These are phyloP conservation scores for Patellifolia procumbens DNA, from an alignment of 179 eudicot genomes.

Conservation along the genomic window DNA sequence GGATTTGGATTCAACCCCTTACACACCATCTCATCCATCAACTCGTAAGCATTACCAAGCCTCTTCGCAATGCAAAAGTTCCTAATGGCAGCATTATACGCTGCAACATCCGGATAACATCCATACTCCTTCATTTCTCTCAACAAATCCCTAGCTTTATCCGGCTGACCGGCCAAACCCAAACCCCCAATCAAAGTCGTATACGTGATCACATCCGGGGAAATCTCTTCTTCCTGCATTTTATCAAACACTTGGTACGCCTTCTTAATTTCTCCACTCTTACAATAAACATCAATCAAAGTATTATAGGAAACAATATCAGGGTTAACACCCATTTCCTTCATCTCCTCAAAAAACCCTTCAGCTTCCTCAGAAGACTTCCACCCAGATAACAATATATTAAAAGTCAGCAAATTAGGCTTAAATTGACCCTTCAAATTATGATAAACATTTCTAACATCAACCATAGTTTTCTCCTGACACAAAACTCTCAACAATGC, in stretches of 20 bases:
- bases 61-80: slow-evolving; percentile 86
- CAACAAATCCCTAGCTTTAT: slow-evolving; percentile 71
- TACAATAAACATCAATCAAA: slow-evolving; percentile 81
- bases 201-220: slow-evolving; percentile 74
- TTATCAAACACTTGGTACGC: slow-evolving; percentile 55
- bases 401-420: slow-evolving; percentile 72
- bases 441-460: slow-evolving; percentile 82
- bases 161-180: slow-evolving; percentile 84
- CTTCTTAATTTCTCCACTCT: slow-evolving; percentile 61
- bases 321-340: slow-evolving; percentile 68
- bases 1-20: slow-evolving; percentile 72
- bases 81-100: slow-evolving; percentile 76
- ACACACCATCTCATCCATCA: slow-evolving; percentile 69
- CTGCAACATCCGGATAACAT: slow-evolving; percentile 76
- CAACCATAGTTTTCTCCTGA: slow-evolving; percentile 80
- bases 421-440: slow-evolving; percentile 35
- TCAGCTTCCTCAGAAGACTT: slow-evolving; percentile 75
- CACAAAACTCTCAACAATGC: slow-evolving; percentile 71
- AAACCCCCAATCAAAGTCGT: slow-evolving; percentile 87
- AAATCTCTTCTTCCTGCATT: slow-evolving; percentile 58
- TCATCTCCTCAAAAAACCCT: slow-evolving; percentile 72
- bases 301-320: slow-evolving; percentile 78
- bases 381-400: slow-evolving; percentile 82
- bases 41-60: slow-evolving; percentile 51
- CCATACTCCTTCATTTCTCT: slow-evolving; percentile 81